A percentile compares a stretch with the other conserved stretches of the same genome.
phyloP scores from a whole-genome alignment of 2,329 filamentous ascomycete genomes.

The Penicillium sp. region DNA sequence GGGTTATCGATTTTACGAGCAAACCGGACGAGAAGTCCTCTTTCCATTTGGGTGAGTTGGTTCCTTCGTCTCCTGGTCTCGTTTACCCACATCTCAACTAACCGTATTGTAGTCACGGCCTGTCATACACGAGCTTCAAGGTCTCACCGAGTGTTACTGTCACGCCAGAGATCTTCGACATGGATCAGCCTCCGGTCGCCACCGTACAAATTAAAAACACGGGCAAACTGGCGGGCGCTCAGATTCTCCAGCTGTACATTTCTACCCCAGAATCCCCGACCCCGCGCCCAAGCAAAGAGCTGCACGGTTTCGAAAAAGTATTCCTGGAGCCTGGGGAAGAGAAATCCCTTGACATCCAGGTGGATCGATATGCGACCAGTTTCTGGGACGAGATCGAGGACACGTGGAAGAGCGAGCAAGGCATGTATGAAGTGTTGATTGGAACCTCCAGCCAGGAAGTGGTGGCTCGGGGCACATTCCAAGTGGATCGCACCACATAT shows the following conservation, averaged over 20 bases:
- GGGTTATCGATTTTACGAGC: constrained; percentile 78
- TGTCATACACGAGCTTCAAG: constrained; percentile 38
- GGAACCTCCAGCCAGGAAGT: constrained; percentile 32
- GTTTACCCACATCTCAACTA: neutral
- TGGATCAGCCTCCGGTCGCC: constrained; percentile 47
- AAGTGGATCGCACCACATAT: constrained; percentile 22
- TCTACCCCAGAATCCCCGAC: constrained; percentile 28
- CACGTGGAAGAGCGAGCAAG: constrained; percentile 43
- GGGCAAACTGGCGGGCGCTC: constrained; percentile 51
- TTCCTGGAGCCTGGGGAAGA: constrained; percentile 40
- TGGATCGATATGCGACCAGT: constrained; percentile 41
- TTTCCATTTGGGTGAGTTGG: constrained; percentile 64
- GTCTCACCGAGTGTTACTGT: constrained; percentile 46
- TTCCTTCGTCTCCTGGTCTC: neutral
- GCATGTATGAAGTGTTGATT: constrained; percentile 42
- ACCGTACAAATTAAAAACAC: constrained; percentile 53
- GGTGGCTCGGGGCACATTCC: constrained; percentile 21
- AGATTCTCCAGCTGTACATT: constrained; percentile 55
- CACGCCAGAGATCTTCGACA: constrained; percentile 34
- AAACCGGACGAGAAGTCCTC: constrained; percentile 60
- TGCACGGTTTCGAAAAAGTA: constrained; percentile 50
- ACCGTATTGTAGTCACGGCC: neutral
- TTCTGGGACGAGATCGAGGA: constrained; percentile 47
- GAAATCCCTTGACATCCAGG: constrained; percentile 29
- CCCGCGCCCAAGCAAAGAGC: constrained; percentile 43